phyloP scores from a whole-genome alignment of 208 protist species.

The Crithidia acanthocephali region DNA sequence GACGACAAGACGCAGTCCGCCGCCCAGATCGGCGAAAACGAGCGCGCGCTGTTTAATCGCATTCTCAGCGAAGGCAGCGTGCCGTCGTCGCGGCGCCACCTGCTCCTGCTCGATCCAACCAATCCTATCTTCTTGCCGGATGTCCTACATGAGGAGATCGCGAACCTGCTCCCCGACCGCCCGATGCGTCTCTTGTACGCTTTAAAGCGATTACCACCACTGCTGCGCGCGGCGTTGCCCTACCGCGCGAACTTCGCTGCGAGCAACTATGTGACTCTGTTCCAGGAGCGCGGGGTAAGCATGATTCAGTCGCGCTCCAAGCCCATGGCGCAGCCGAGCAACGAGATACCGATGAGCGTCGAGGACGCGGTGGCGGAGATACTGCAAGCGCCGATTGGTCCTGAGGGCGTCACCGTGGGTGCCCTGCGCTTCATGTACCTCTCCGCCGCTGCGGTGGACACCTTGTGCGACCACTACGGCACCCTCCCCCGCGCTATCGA shows the following conservation, averaged over 20 bases:
- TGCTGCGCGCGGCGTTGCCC: conserved; percentile 70
- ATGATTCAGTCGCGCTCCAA: conserved; percentile 47
- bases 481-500: conserved; percentile 42
- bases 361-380: conserved; percentile 81
- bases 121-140: conserved; percentile 77
- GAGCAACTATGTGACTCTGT: conserved; percentile 39
- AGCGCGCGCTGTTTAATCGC: conserved; percentile 42
- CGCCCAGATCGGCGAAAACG: conserved; percentile 52
- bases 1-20: conserved; percentile 47
- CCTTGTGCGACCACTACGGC: conserved; percentile 67
- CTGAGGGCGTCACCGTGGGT: conserved; percentile 49
- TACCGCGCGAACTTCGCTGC: conserved; percentile 48
- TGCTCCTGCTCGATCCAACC: conserved; percentile 81
- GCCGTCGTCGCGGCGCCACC: conserved; percentile 63
- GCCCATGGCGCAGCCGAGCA: not conserved
- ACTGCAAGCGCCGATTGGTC: conserved; percentile 57
- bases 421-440: conserved; percentile 58
- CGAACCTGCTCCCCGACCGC: conserved; percentile 56
- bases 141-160: conserved; percentile 78
- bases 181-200: conserved; percentile 41
- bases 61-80: conserved; percentile 60
- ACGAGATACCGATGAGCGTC: conserved; percentile 35
- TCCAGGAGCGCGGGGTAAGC: conserved; percentile 36
- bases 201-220: conserved; percentile 56
- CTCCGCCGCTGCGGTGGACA: conserved; percentile 30